These are phyloP conservation scores for Drosera spatulata DNA, from an alignment of 179 eudicot species.

Conservation along the genomic window DNA sequence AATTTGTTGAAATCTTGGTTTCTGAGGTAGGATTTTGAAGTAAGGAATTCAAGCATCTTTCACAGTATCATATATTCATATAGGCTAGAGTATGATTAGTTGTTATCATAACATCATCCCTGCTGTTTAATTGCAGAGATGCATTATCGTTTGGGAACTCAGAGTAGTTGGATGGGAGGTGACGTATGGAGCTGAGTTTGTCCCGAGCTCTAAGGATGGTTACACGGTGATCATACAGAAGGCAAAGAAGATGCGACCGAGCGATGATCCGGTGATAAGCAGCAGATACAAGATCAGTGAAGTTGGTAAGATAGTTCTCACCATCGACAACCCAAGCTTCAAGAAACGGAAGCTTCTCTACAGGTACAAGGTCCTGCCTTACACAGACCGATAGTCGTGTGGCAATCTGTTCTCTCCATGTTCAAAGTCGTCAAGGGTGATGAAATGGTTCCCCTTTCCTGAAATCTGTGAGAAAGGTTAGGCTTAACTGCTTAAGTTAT, in stretches of 20 bases:
- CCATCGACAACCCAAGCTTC: constrained; percentile 55
- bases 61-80: background rate
- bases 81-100: too few species aligned
- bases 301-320: constrained; percentile 53
- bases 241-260: constrained; percentile 43
- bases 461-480: too few species aligned
- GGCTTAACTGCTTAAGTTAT: too few species aligned
- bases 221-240: constrained; percentile 65
- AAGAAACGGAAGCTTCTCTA: constrained; percentile 54
- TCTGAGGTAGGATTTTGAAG: constrained; percentile 27
- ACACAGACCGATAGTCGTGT: constrained; percentile 14
- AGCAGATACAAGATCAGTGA: constrained; percentile 45
- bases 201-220: constrained; percentile 40
- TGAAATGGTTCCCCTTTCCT: too few species aligned
- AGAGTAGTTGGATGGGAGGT: constrained; percentile 70
- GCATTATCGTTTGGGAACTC: constrained; percentile 53
- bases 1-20: constrained; percentile 52
- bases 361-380: constrained; percentile 64
- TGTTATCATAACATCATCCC: too few species aligned
- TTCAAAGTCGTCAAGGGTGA: too few species aligned
- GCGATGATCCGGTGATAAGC: constrained; percentile 51
- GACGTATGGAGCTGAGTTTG: constrained; percentile 53
- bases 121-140: constrained; percentile 18
- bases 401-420: too few species aligned
- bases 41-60: too few species aligned